Base-by-base conservation (phyloP, 805 yeast genomes). In the Diddensiella transvaalensis region DNA sequence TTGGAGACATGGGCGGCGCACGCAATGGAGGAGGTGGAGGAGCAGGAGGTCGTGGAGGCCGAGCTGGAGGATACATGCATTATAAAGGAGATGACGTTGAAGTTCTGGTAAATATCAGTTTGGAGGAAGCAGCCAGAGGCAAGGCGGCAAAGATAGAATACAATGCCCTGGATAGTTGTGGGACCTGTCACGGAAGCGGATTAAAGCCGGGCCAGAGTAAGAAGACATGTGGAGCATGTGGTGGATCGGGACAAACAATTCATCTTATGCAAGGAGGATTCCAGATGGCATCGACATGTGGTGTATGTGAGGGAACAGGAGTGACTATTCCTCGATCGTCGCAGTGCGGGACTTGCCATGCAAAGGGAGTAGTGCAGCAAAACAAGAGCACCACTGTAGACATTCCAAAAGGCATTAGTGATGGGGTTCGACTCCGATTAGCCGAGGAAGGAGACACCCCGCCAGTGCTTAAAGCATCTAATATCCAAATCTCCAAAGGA, bases 271-370 rank as follows among this genome's bases (percentile, higher is more conserved):
- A 83, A 57, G 96, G 95, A 3, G 98, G 98, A 0, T 93, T 91
- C 77, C 96, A 90, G 60, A 89, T 93, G 96, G 83, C 96, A 2
- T 82, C 96, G 0, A 88, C 96, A 10, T 93, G 99, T 76, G 75
- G 75, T 43, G 71, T 82, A 2, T 93, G 99, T 74, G 81, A 77
- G 40, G 99, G 99, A 36, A 72, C 86, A 3, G 99, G 99, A 46
- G 93, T 88, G 1, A 75, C 73, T 3, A 80, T 89, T 43, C 77
- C 82, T 41, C 73, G 76, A 17, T 69, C 72, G 11, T 89, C 88
- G 62, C 80, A 80, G 46, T 93, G 99, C 75, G 60, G 63, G 1
- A 65, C 82, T 1, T 93, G 99, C 70, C 90, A 83, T 56, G 97
- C 98, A 44, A 83, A 85, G 52, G 99, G 99, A 50, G 95, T 87